Conservation (phyloP, 2,329 filamentous ascomycete species). For the Aspergillus aculeatus region DNA sequence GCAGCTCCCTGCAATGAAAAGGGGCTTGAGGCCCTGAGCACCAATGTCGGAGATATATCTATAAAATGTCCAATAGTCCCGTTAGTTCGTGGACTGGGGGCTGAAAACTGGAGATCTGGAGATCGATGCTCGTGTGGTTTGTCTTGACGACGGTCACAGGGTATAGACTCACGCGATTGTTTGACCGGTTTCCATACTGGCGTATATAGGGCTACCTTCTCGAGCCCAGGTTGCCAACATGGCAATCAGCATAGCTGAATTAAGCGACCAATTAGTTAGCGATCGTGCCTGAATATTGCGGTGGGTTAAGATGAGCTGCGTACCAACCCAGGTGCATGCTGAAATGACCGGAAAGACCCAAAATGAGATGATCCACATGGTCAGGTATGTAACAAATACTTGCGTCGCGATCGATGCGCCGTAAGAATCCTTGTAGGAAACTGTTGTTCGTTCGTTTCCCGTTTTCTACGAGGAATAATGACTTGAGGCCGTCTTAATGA, state of each 20-base stretch:
- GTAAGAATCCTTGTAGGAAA: neutral
- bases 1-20: slow-evolving; percentile 61
- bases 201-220: slow-evolving; percentile 53
- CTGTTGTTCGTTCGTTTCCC: neutral
- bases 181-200: slow-evolving; percentile 53
- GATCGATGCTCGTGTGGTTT: too few relatives aligned
- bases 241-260: slow-evolving; percentile 56
- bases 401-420: neutral
- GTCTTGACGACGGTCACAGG: too few relatives aligned
- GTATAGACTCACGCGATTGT: slow-evolving; percentile 50
- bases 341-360: slow-evolving; percentile 61
- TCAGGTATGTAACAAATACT: slow-evolving; percentile 7
- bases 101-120: too few relatives aligned
- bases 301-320: slow-evolving; percentile 7
- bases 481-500: too few relatives aligned
- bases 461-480: too few relatives aligned
- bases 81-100: neutral
- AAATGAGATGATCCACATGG: slow-evolving; percentile 48
- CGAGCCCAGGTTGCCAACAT: slow-evolving; percentile 60
- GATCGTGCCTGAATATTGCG: neutral
- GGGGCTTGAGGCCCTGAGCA: slow-evolving; percentile 57
- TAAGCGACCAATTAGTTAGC: slow-evolving; percentile 1
- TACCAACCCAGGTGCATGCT: slow-evolving; percentile 55
- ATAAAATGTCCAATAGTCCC: neutral
- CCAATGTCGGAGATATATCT: slow-evolving; percentile 57